Evolutionary conservation across 2,329 filamentous ascomycete species (phyloP).

Genomic region (Apiospora phragmitis): DNA sequence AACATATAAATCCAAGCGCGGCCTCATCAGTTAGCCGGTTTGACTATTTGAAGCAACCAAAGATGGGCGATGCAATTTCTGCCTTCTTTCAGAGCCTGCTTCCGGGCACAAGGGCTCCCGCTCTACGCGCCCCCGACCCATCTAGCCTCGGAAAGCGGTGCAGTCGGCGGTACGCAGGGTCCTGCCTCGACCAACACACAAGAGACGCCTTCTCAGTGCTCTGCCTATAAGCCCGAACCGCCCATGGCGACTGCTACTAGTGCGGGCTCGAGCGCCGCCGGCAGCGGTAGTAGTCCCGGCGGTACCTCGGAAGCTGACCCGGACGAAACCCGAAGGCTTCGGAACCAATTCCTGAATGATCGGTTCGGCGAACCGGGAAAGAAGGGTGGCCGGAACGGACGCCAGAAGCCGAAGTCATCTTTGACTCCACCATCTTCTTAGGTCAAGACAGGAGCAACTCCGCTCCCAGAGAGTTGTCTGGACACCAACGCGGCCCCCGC

Average conservation of each 20-base stretch:
- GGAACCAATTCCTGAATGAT: neutral
- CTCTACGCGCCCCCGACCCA: neutral
- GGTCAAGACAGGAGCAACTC: too few relatives aligned
- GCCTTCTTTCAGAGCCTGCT: neutral
- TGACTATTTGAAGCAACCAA: neutral
- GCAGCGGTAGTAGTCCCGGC: neutral
- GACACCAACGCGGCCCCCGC: neutral
- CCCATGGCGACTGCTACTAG: neutral
- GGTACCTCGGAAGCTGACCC: neutral
- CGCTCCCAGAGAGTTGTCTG: neutral
- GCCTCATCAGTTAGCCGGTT: neutral
- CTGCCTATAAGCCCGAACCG: neutral
- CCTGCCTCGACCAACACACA: neutral
- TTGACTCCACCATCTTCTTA: neutral
- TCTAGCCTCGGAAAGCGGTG: neutral
- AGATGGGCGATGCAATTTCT: neutral
- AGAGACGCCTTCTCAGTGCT: neutral
- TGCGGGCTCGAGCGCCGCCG: neutral
- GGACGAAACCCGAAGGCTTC: neutral
- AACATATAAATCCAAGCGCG: neutral
- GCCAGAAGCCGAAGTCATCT: neutral
- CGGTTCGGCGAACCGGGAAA: neutral
- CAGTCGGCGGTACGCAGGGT: neutral
- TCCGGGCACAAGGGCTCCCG: neutral
- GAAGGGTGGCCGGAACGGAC: neutral